Evolutionary conservation across 2,329 filamentous ascomycete species (phyloP).

Genomic region (Cladosporium phlei): DNA sequence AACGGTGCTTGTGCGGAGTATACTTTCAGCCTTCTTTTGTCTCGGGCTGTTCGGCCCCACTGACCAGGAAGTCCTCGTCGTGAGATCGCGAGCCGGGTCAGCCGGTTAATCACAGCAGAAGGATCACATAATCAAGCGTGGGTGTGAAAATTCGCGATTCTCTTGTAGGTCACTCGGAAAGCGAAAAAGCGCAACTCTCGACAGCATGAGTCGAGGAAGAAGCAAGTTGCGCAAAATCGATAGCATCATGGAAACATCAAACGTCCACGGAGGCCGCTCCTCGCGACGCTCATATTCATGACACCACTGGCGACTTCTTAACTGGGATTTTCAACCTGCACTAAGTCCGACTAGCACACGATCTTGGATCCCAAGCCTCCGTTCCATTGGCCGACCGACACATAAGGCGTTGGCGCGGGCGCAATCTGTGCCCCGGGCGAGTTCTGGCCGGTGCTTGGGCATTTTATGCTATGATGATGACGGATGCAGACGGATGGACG

Average conservation of each 20-base stretch:
- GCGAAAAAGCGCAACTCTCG: no score
- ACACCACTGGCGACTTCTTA: conserved; percentile 1
- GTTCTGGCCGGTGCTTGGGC: conserved; percentile 4
- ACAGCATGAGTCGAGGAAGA: no score
- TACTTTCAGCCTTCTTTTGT: neutral
- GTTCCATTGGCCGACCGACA: neutral
- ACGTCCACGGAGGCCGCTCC: no score
- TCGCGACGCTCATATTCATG: conserved; percentile 2
- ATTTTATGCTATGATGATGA: conserved; percentile 10
- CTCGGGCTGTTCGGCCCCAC: conserved; percentile 10
- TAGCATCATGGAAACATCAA: no score
- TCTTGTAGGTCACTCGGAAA: no score
- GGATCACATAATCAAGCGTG: neutral
- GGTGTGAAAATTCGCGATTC: no score
- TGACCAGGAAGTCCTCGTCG: neutral
- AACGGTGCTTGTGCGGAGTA: conserved; percentile 9
- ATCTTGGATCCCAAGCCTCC: neutral
- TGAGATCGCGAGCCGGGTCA: neutral
- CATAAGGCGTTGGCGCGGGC: conserved; percentile 7
- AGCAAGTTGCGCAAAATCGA: no score
- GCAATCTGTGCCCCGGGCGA: neutral
- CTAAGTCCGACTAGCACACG: conserved; percentile 4
- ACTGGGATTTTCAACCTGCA: neutral
- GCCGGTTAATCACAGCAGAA: neutral
- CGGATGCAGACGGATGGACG: conserved; percentile 7